A percentile compares a stretch with the other conserved stretches of the same genome.
Evolutionary conservation across 2,329 filamentous ascomycete species (phyloP).

Genomic region (Fusarium tjaetaba): DNA sequence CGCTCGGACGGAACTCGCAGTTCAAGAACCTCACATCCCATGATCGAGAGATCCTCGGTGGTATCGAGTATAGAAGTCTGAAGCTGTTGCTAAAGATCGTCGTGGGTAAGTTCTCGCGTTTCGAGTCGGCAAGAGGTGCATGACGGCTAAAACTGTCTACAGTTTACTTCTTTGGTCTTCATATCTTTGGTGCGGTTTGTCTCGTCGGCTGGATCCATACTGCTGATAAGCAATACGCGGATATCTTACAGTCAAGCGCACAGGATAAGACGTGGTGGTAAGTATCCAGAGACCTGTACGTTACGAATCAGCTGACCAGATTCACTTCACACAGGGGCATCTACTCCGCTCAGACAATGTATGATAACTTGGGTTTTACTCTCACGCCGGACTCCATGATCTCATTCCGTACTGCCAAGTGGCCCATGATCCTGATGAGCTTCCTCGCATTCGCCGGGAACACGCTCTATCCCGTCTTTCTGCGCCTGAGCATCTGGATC

Average conservation of each 20-base stretch:
- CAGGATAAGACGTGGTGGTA: slow-evolving; percentile 60
- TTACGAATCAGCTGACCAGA: fast-evolving
- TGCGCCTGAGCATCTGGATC: slow-evolving; percentile 66
- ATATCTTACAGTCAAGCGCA: slow-evolving; percentile 50
- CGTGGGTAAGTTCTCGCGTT: slow-evolving; percentile 40
- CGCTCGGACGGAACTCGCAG: slow-evolving; percentile 49
- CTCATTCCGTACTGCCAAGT: slow-evolving; percentile 55
- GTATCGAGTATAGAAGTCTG: slow-evolving; percentile 61
- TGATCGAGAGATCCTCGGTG: slow-evolving; percentile 56
- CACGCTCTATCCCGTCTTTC: slow-evolving; percentile 66
- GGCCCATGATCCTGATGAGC: slow-evolving; percentile 57
- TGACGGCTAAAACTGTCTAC: neutral
- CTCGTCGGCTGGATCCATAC: slow-evolving; percentile 59
- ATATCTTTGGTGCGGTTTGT: slow-evolving; percentile 58
- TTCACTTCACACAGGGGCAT: slow-evolving; percentile 50
- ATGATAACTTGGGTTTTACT: slow-evolving; percentile 60
- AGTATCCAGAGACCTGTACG: slow-evolving; percentile 2
- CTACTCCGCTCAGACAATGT: slow-evolving; percentile 61
- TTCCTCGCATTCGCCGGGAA: slow-evolving; percentile 62
- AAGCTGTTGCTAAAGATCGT: slow-evolving; percentile 59
- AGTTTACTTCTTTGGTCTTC: slow-evolving; percentile 58
- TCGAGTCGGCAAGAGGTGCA: fast-evolving
- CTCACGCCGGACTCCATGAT: slow-evolving; percentile 65
- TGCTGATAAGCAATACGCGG: slow-evolving; percentile 51
- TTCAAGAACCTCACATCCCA: slow-evolving; percentile 54